Percentiles rank a stretch among this genome's conserved stretches.
Evolutionary conservation across 345 rosid genomes (phyloP).

Genomic region (Acer yangbiense): DNA sequence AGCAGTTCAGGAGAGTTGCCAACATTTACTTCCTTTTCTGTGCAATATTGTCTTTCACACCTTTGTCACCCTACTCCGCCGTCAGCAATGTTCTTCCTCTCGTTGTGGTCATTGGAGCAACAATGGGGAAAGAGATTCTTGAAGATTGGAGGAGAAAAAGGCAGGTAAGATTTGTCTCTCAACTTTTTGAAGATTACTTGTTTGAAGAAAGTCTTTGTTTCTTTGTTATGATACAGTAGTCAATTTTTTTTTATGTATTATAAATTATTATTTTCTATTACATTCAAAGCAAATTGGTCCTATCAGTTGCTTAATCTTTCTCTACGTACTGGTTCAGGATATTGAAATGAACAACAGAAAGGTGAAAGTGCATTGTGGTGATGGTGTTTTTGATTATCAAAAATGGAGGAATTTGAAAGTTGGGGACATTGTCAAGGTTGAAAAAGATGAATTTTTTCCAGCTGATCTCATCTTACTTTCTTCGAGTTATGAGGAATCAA

Average conservation of each 20-base stretch:
- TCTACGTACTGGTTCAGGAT: constrained; percentile 46
- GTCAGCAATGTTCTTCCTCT: constrained; percentile 87
- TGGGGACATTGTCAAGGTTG: constrained; percentile 88
- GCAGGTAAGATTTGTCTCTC: constrained; percentile 52
- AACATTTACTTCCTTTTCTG: constrained; percentile 84
- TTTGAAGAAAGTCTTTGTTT: not conserved
- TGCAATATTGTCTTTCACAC: constrained; percentile 74
- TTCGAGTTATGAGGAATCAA: constrained; percentile 83
- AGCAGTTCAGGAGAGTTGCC: constrained; percentile 96
- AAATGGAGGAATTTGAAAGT: constrained; percentile 88
- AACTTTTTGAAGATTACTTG: not conserved
- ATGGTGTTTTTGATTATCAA: constrained; percentile 57
- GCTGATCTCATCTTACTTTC: constrained; percentile 90
- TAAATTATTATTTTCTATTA: too few relatives aligned
- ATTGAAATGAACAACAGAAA: constrained; percentile 69
- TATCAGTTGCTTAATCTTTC: constrained; percentile 5
- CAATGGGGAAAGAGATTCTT: constrained; percentile 85
- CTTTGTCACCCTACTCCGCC: constrained; percentile 78
- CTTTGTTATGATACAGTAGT: too few relatives aligned
- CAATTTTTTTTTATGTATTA: too few relatives aligned
- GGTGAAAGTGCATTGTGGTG: constrained; percentile 61
- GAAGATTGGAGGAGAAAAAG: constrained; percentile 86
- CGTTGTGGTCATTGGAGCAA: constrained; percentile 68
- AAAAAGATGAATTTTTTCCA: constrained; percentile 92
- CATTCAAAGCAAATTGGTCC: too few relatives aligned